These are phyloP conservation scores for Aspergillus neotritici DNA, from an alignment of 2,329 filamentous ascomycete species.

Conservation along the genomic window DNA sequence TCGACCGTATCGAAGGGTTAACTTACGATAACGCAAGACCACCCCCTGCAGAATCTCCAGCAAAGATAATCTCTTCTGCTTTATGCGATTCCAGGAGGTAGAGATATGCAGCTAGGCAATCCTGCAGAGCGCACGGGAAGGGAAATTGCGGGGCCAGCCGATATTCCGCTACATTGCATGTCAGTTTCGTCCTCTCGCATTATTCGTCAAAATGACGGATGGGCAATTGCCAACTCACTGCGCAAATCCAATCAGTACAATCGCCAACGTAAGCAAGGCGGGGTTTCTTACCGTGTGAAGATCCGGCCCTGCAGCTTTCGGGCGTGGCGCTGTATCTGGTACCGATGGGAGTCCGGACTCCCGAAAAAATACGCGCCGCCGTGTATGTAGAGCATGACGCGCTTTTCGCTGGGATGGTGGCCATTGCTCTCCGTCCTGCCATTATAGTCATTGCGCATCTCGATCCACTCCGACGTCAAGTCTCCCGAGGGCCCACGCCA, in stretches of 20 bases:
- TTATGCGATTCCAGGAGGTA: constrained; percentile 71
- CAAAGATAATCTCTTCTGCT: constrained; percentile 75
- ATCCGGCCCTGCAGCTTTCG: constrained; percentile 87
- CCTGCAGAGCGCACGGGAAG: constrained; percentile 86
- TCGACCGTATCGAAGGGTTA: background rate
- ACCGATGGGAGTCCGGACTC: constrained; percentile 93
- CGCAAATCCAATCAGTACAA: constrained; percentile 14
- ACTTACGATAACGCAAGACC: constrained; percentile 70
- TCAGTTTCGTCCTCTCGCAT: constrained; percentile 12
- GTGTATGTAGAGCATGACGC: constrained; percentile 90
- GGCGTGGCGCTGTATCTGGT: constrained; percentile 94
- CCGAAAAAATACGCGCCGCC: constrained; percentile 95
- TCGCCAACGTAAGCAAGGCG: background rate
- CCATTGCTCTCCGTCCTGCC: constrained; percentile 56
- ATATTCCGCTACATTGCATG: constrained; percentile 54
- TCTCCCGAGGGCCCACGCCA: constrained; percentile 65
- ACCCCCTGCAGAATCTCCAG: constrained; percentile 88
- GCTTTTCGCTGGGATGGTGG: constrained; percentile 51
- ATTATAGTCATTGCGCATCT: constrained; percentile 79
- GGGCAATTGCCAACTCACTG: constrained; percentile 15
- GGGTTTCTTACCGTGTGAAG: constrained; percentile 56
- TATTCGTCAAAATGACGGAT: background rate
- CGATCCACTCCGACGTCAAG: constrained; percentile 86
- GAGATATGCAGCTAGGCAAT: constrained; percentile 83
- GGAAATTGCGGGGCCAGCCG: constrained; percentile 88